A percentile compares a stretch with the other conserved stretches of the same genome.
phyloP scores from a whole-genome alignment of 2,329 filamentous ascomycete genomes.

The Fusarium hainanense region DNA sequence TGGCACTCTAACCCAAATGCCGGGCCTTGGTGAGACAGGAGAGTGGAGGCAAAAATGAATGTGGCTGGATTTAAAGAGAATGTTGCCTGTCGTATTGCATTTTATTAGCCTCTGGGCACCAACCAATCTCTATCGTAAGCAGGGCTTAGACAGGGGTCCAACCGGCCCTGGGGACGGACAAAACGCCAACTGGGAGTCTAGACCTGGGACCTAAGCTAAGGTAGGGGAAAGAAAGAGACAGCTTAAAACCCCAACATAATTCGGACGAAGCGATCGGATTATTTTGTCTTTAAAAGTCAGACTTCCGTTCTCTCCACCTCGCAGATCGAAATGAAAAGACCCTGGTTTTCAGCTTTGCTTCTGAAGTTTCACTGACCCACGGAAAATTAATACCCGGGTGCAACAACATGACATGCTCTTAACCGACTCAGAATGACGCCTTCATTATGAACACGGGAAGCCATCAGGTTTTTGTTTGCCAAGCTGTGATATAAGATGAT shows the following conservation, averaged over 20 bases:
- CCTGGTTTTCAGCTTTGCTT: slow-evolving; percentile 5
- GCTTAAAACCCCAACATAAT: not conserved
- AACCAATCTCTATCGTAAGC: slow-evolving; percentile 21
- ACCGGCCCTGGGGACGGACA: not conserved
- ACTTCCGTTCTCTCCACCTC: not conserved
- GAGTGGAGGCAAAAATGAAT: not conserved
- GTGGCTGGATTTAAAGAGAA: slow-evolving; percentile 1
- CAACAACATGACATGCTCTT: not conserved
- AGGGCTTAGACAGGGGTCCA: slow-evolving; percentile 4
- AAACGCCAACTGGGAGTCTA: not conserved
- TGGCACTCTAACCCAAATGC: not conserved
- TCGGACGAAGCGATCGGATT: not conserved
- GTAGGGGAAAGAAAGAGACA: not conserved
- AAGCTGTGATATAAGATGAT: not conserved
- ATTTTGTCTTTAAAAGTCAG: not conserved
- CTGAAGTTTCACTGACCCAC: not conserved
- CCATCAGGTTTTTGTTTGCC: not conserved
- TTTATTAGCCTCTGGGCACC: not conserved
- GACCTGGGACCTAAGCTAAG: not conserved
- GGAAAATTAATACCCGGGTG: not conserved
- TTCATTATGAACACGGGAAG: not conserved
- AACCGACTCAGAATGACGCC: not conserved
- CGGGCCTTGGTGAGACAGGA: not conserved
- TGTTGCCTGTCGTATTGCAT: slow-evolving; percentile 7
- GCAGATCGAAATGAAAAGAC: slow-evolving; percentile 8